Evolutionary conservation across 345 rosid species (phyloP).

Genomic region (Theobroma cacao): DNA sequence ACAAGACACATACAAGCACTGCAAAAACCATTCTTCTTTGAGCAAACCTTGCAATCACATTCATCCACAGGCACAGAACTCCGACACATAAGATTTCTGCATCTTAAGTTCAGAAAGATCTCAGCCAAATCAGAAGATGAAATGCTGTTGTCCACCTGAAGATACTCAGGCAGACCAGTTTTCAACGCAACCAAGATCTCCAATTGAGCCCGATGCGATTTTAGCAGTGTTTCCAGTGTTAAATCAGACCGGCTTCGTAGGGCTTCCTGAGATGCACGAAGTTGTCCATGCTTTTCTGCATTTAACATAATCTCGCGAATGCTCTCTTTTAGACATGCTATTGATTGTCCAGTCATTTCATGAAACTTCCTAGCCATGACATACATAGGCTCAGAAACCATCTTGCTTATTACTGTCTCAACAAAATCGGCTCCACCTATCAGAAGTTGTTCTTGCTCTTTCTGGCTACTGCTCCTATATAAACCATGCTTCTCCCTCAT

Average conservation of each 20-base stretch:
- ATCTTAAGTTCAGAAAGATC: slow-evolving; percentile 73
- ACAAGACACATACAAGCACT: slow-evolving; percentile 94
- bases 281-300: slow-evolving; percentile 51
- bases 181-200: slow-evolving; percentile 82
- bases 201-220: slow-evolving; percentile 73
- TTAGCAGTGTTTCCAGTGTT: slow-evolving; percentile 51
- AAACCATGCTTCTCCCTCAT: slow-evolving; percentile 51
- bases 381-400: slow-evolving; percentile 70
- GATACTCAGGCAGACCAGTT: slow-evolving; percentile 70
- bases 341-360: slow-evolving; percentile 71
- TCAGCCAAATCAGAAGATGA: slow-evolving; percentile 80
- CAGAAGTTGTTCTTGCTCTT: slow-evolving; percentile 44
- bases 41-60: slow-evolving; percentile 92
- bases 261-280: slow-evolving; percentile 51
- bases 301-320: slow-evolving; percentile 70
- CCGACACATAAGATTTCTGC: slow-evolving; percentile 74
- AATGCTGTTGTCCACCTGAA: slow-evolving; percentile 45
- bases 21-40: slow-evolving; percentile 83
- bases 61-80: slow-evolving; percentile 83
- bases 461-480: slow-evolving; percentile 61
- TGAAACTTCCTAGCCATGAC: slow-evolving; percentile 72
- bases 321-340: slow-evolving; percentile 65
- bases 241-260: slow-evolving; percentile 66
- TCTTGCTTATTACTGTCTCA: slow-evolving; percentile 62
- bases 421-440: slow-evolving; percentile 69